Percentiles rank a stretch among this genome's conserved stretches.
Evolutionary conservation across 1,139 yeast species (phyloP).

Genomic region (Kodamaea suecica): DNA sequence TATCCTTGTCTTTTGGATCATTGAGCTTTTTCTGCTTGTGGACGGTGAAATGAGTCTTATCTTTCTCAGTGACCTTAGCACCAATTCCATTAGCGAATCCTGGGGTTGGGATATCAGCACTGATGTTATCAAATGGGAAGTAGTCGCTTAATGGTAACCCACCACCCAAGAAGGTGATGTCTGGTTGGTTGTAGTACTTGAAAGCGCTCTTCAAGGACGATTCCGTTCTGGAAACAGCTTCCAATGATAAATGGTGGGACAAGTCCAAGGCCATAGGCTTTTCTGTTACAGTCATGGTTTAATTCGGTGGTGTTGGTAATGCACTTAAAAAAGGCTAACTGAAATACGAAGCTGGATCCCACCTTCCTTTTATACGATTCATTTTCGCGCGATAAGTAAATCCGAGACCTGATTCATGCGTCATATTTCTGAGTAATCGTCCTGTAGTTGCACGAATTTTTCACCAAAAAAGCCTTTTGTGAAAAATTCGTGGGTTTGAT

Average conservation of each 20-base stretch:
- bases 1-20: constrained; percentile 44
- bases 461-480: too few species aligned
- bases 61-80: constrained; percentile 52
- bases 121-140: constrained; percentile 83
- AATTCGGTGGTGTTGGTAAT: too few species aligned
- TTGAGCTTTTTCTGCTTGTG: constrained; percentile 37
- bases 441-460: too few species aligned
- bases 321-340: too few species aligned
- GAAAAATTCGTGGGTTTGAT: too few species aligned
- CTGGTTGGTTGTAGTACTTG: constrained; percentile 69
- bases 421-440: too few species aligned
- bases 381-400: too few species aligned
- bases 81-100: constrained; percentile 77
- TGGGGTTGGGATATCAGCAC: constrained; percentile 69
- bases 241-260: constrained; percentile 70
- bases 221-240: constrained; percentile 70
- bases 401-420: too few species aligned
- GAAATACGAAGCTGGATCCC: too few species aligned
- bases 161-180: constrained; percentile 87
- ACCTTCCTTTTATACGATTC: too few species aligned
- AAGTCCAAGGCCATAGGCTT: constrained; percentile 57
- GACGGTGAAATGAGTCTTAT: constrained; percentile 45
- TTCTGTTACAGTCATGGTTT: constrained; percentile 6
- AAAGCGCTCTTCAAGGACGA: constrained; percentile 85
- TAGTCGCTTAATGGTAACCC: constrained; percentile 88